These are phyloP conservation scores for Exophiala sp. DNA, from an alignment of 2,329 filamentous ascomycete genomes.

Conservation along the genomic window DNA sequence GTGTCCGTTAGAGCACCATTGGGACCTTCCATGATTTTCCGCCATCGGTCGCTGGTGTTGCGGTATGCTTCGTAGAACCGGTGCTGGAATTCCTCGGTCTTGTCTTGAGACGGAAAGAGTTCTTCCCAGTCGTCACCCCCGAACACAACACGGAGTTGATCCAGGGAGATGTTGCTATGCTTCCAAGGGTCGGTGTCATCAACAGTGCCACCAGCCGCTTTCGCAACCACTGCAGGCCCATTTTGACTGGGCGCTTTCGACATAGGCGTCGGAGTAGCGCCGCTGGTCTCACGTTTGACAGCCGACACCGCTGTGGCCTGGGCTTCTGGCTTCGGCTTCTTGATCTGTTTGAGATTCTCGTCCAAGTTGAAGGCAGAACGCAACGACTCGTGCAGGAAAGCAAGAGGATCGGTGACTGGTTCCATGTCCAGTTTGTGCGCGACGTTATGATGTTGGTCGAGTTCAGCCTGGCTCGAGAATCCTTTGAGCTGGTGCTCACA, in stretches of 20 bases:
- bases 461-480: constrained; percentile 49
- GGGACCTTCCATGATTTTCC: constrained; percentile 21
- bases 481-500: constrained; percentile 52
- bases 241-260: constrained; percentile 19
- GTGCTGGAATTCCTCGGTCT: constrained; percentile 14
- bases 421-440: constrained; percentile 46
- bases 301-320: constrained; percentile 2
- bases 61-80: constrained; percentile 21
- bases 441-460: constrained; percentile 51
- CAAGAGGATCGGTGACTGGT: constrained; percentile 49
- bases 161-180: constrained; percentile 22
- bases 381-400: constrained; percentile 52
- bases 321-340: constrained; percentile 30
- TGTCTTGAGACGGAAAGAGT: constrained; percentile 23
- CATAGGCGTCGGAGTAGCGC: constrained; percentile 21
- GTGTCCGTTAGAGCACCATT: constrained; percentile 23
- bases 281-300: constrained; percentile 19
- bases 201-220: not conserved
- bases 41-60: constrained; percentile 20
- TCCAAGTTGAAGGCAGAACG: constrained; percentile 46
- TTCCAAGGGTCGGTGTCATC: constrained; percentile 21
- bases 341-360: constrained; percentile 39
- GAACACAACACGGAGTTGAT: constrained; percentile 23
- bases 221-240: not conserved
- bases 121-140: constrained; percentile 27